Evolutionary conservation across 257 asterid species (phyloP).

Genomic region (Solanum tarijense): DNA sequence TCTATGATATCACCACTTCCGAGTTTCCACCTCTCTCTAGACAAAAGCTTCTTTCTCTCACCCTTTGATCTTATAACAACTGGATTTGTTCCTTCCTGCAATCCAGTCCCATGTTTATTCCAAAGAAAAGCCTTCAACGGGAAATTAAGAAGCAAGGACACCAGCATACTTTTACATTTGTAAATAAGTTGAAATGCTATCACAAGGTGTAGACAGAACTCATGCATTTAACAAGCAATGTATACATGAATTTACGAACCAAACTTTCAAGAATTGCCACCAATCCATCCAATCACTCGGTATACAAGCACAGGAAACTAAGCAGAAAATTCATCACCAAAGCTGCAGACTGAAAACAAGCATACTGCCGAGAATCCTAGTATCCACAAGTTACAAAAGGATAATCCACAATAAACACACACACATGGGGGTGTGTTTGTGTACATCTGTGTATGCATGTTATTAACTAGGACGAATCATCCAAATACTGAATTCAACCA

Average conservation of each 20-base stretch:
- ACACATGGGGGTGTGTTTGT: not conserved
- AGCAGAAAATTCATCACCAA: not conserved
- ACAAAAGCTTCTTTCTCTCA: constrained; percentile 60
- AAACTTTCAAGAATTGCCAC: not conserved
- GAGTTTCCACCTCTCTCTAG: constrained; percentile 54
- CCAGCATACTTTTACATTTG: not conserved
- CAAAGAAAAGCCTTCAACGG: not conserved
- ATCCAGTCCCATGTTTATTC: constrained; percentile 9
- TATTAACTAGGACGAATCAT: not conserved
- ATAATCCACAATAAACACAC: not conserved
- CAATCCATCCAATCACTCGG: not conserved
- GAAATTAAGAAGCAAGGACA: not conserved
- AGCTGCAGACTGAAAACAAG: not conserved
- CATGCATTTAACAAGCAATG: not conserved
- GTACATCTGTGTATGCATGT: not conserved
- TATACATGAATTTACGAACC: not conserved
- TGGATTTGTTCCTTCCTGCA: constrained; percentile 87
- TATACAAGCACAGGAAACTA: not conserved
- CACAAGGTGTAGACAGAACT: not conserved
- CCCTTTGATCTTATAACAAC: constrained; percentile 54
- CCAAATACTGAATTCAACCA: not conserved
- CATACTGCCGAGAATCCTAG: not conserved
- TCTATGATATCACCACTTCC: constrained; percentile 63
- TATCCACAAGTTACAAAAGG: not conserved
- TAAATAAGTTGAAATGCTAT: not conserved